Evolutionary conservation across 148 eudicot genomes (phyloP), one percentile per base, ranked within the genome.

Genomic region (Spergularia bocconei): DNA sequence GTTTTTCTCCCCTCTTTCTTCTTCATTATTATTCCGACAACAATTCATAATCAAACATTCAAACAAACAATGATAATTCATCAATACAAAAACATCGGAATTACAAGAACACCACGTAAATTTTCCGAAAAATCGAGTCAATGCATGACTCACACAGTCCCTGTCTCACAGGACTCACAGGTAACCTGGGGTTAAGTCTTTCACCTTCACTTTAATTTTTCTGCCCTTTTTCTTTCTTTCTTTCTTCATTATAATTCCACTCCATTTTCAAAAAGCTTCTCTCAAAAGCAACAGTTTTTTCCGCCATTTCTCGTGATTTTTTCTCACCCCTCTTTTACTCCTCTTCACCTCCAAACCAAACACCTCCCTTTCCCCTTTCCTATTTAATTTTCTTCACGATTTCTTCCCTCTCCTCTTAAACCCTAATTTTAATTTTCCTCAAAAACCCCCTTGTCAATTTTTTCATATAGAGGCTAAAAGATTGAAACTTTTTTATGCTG

Each of bases 291-390:
- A 74, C 66, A 57, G 29, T 61, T 21, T 51, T 63, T 11, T 64
- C 76, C 60, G 74, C 65, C 36, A 78, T 67, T 78, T 78, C 76
- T 78, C 80, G 80, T 78, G 80, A 78, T 72, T 77, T 48, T 47
- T 60, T 60, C 14, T 60, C 54, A 19, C 72, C 20, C 14, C 44
- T 44, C 63, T 54, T 53, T 13, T 19, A 13, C 44, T 20, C 38
- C 67, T 13, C 25, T 14, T 17, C 58, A 62, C 54, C 50, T 38
- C 71, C 20, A 6, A 19, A 21, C 57, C 10, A 50, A 50, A 50
- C 29, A 11, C 51, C 33, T 12, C 57, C 16, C 0, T 17, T 21
- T 57, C 16, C 4, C 19, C 17, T 47, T 29, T 60, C 47, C 38
- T 38, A 61, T 61, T 33, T 60, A 47, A 3, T 33, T 55, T 29